A percentile compares a stretch with the other conserved stretches of the same genome.
phyloP scores from a whole-genome alignment of 1,284 basidiomycete species.

The Pisolithus thermaeus region DNA sequence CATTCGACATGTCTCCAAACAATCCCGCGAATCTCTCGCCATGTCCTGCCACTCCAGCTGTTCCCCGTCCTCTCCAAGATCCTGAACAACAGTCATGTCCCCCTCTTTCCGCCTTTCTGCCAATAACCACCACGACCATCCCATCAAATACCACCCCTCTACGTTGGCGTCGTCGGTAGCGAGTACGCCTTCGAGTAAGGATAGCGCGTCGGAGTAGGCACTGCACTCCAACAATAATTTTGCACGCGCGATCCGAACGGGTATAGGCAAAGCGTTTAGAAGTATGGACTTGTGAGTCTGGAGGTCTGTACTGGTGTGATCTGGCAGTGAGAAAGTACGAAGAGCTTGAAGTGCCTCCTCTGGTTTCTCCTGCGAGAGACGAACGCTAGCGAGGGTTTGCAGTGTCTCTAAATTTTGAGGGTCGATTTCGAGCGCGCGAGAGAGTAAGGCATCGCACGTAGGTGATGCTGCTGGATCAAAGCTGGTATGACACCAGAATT shows the following conservation, averaged over 20 bases:
- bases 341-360: constrained; percentile 51
- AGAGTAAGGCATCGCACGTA: constrained; percentile 76
- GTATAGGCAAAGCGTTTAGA: constrained; percentile 66
- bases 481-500: constrained; percentile 35
- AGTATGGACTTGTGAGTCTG: constrained; percentile 12
- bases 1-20: constrained; percentile 76
- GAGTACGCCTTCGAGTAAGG: constrained; percentile 77
- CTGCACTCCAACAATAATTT: constrained; percentile 79
- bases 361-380: constrained; percentile 81
- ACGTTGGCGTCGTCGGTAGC: constrained; percentile 83
- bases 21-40: constrained; percentile 74
- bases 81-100: constrained; percentile 31
- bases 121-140: constrained; percentile 88
- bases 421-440: constrained; percentile 68
- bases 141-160: constrained; percentile 93
- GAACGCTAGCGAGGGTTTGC: constrained; percentile 80
- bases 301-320: constrained; percentile 4
- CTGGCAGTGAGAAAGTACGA: constrained; percentile 51
- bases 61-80: constrained; percentile 35
- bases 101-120: constrained; percentile 58
- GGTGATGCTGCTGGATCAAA: constrained; percentile 76
- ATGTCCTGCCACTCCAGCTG: constrained; percentile 74
- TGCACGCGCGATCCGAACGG: constrained; percentile 70
- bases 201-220: constrained; percentile 60
- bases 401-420: constrained; percentile 77